Base-by-base conservation (phyloP, 202 grass and related monocot species). In the Panicum hallii region DNA sequence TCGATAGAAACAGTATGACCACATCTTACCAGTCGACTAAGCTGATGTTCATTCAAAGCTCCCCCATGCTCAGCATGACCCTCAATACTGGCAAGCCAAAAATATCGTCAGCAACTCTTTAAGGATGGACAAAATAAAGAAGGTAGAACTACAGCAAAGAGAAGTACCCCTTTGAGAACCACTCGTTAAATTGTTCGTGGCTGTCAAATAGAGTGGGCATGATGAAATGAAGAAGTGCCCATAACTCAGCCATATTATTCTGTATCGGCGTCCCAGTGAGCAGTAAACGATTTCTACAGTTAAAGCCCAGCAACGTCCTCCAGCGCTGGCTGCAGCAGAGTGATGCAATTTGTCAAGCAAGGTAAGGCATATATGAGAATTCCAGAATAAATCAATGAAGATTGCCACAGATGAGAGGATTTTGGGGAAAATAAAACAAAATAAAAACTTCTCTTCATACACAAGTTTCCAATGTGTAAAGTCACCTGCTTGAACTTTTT, bases 161-260 rank as follows among this genome's bases (percentile, higher is more conserved):
- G 76, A 88, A 38, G 60, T 99, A 99, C 97, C 97, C 97, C 78
- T 99, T 99, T 56, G 97, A 97, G 86, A 99, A 99, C 97, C 97
- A 99, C 82, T 99, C 97, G 40, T 94, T 97, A 64, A 99, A 99
- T 80, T 99, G 97, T 69, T 99, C 97, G 60, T 99, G 97, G 61
- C 97, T 99, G 56, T 99, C 97, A 94, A 99, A 99, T 62, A 99
- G 91, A 79, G 97, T 99, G 30, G 97, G 97, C 97, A 99, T 99
- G 78, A 99, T 99, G 79, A 99, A 99, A 87, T 99, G 97, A 85
- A 99, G 97, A 85, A 99, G 92, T n/a, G 97, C 97, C 97, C 97
- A 99, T 79, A 99, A 72, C 80, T 99, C 97, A 83, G 97, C 93
- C 97, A 99, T 99, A 75, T 97, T 99, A 79, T 99, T 99, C 68